These are phyloP conservation scores for Backusella morwellensis DNA, from an alignment of 192 early-diverging fungal species.

Conservation along the genomic window DNA sequence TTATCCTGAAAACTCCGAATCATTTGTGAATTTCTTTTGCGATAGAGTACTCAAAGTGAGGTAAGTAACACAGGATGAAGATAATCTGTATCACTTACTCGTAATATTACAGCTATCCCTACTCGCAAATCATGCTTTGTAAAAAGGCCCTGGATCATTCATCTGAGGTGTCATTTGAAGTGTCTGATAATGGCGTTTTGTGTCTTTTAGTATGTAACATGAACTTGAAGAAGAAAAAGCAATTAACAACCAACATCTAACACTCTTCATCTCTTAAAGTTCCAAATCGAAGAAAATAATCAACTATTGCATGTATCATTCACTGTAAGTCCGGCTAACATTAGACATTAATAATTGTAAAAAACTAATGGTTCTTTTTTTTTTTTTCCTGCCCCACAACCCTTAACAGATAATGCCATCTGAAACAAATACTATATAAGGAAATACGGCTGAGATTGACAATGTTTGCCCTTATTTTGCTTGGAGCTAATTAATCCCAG, in stretches of 20 bases:
- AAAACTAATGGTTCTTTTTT: not conserved
- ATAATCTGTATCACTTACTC: constrained; percentile 1
- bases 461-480: not conserved
- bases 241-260: not conserved
- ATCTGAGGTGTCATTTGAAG: constrained; percentile 10
- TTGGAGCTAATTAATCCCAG: constrained; percentile 3
- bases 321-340: constrained; percentile 3
- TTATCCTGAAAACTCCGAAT: not conserved
- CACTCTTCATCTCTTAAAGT: not conserved
- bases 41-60: not conserved
- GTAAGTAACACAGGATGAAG: constrained; percentile 10
- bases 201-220: not conserved
- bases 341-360: not conserved
- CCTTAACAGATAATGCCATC: constrained; percentile 10
- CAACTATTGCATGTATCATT: constrained; percentile 7
- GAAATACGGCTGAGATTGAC: constrained; percentile 14
- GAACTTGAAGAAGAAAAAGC: not conserved
- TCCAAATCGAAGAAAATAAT: constrained; percentile 6
- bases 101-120: constrained; percentile 1
- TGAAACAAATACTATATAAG: constrained; percentile 15
- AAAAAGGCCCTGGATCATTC: not conserved
- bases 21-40: constrained; percentile 3
- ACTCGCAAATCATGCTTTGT: constrained; percentile 4
- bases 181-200: not conserved
- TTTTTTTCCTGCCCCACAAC: not conserved